Base-by-base conservation (phyloP, 495 filamentous ascomycete genomes). In the Penicilliopsis zonata region DNA sequence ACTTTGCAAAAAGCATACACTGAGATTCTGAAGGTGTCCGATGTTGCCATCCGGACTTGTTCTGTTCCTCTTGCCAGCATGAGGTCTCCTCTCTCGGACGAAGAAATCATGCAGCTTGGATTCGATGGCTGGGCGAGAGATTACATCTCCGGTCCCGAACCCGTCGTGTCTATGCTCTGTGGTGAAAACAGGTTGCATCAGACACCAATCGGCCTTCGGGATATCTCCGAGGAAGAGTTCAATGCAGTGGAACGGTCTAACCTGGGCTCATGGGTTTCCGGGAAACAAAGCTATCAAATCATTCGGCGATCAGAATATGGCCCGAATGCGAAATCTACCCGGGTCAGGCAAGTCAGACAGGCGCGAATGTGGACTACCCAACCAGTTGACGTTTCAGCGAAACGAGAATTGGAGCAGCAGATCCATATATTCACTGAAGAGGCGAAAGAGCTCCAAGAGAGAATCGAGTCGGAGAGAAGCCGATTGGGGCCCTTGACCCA, bases 141-240 rank as follows among this genome's bases (percentile, higher is more conserved):
- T 42, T 82, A 64, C 34, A 46, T 99, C 8, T 65, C 71, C 15
- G 90, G 86, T 0, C 90, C 90, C 1, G 81, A 82, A 10, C 74
- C 84, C 3, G 82, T 99, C 2, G 56, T 95, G 18, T 75, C 83
- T 14, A 86, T 92, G 78, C 69, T 99, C 18, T 94, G 83, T 45
- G 65, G 67, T 15, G 76, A 80, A 31, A 63, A 61, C 13, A 61
- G 53, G 14, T 40, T 95, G 2, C 72, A 92, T 41, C 52, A 58
- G n/a, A 79, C 78, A 1, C 79, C 69, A 0, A 63, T 92, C 22
- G 57, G 69, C 9, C 53, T 73, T 25, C 47, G 43, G n/a, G 72
- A 83, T 15, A 70, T 83, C 18, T 69, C 52, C 2, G 67, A 81
- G 4, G 56, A 70, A 18, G 72, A 82, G 36, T 85, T 72, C 46